These are phyloP conservation scores for Paraurostyla sp. DNA, from an alignment of 73 alveolate species.

Conservation along the genomic window DNA sequence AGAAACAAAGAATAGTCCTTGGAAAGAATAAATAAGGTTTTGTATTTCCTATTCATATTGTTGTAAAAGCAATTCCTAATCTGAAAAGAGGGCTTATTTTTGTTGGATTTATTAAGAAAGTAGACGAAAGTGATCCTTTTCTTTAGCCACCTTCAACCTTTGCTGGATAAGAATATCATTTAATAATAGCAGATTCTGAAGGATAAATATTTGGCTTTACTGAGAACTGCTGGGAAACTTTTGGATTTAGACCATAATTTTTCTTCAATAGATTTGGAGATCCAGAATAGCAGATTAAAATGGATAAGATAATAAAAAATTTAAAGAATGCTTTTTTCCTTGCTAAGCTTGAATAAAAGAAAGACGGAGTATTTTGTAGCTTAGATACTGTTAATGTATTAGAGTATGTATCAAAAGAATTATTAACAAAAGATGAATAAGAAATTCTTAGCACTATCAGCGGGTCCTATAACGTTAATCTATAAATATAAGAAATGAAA, in stretches of 20 bases:
- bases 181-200: conserved; percentile 47
- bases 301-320: conserved; percentile 17
- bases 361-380: conserved; percentile 18
- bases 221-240: conserved; percentile 58
- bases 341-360: background rate
- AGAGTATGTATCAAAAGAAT: conserved; percentile 34
- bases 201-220: conserved; percentile 52
- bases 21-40: conserved; percentile 25
- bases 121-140: conserved; percentile 28
- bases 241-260: conserved; percentile 30
- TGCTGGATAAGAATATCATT: conserved; percentile 46
- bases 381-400: conserved; percentile 25
- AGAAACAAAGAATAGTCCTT: background rate
- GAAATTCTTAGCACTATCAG: conserved; percentile 15
- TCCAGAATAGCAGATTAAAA: conserved; percentile 7
- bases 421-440: conserved; percentile 24
- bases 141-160: conserved; percentile 49
- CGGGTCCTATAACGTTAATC: conserved; percentile 48
- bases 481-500: conserved; percentile 3
- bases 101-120: conserved; percentile 29
- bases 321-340: conserved; percentile 5
- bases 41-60: conserved; percentile 15
- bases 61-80: conserved; percentile 60
- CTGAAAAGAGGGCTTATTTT: conserved; percentile 19
- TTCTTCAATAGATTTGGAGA: conserved; percentile 41